Evolutionary conservation across 805 yeast species (phyloP).

Genomic region (Teunomyces aglyptinius): DNA sequence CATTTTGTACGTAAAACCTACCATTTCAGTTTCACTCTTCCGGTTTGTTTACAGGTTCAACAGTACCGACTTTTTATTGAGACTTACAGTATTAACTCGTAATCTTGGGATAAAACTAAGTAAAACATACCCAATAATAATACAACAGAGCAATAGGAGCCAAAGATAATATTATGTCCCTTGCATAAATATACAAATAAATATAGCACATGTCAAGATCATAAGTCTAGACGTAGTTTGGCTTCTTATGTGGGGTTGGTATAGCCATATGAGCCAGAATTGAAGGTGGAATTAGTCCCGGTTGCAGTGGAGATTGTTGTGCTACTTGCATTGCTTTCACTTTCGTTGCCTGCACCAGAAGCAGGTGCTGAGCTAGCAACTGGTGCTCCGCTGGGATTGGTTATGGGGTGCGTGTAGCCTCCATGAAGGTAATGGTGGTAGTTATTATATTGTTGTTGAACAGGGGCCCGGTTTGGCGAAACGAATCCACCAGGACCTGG

Average conservation of each 20-base stretch:
- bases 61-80: background rate
- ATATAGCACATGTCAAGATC: background rate
- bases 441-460: constrained; percentile 2
- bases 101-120: background rate
- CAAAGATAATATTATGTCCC: background rate
- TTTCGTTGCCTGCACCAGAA: background rate
- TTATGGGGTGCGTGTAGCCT: background rate
- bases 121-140: constrained; percentile 1
- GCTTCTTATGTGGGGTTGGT: constrained; percentile 3
- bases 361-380: background rate
- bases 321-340: background rate
- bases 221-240: background rate
- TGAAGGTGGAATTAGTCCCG: background rate
- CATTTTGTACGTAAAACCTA: background rate
- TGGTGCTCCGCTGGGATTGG: background rate
- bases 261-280: constrained; percentile 3
- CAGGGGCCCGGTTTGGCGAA: constrained; percentile 3
- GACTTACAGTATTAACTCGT: background rate
- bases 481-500: background rate
- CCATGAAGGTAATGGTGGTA: constrained; percentile 5
- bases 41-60: too few relatives aligned
- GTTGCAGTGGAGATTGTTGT: background rate
- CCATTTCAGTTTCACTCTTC: background rate
- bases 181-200: constrained; percentile 3
- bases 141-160: background rate